Evolutionary conservation across 2,329 filamentous ascomycete genomes (phyloP).

Genomic region (Cladosporium oxysporum): DNA sequence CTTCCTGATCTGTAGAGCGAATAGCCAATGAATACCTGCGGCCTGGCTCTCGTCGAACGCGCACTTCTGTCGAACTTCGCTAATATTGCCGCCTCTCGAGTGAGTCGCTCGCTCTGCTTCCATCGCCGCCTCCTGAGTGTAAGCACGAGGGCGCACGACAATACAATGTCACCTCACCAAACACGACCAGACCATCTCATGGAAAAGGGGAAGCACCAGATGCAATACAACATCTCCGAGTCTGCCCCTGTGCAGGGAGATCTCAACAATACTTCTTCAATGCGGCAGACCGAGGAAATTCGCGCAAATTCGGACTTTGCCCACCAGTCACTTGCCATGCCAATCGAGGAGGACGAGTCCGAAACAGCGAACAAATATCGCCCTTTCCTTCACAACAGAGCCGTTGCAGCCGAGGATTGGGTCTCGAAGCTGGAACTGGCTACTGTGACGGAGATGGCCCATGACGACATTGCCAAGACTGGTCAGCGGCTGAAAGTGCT

Average conservation of each 20-base stretch:
- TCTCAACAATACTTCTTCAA: constrained; percentile 14
- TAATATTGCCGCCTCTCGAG: no score
- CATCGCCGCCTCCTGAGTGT: no score
- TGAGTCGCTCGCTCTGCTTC: no score
- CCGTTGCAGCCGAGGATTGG: constrained; percentile 54
- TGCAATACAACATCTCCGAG: constrained; percentile 2
- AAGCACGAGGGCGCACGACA: no score
- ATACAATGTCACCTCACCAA: constrained; percentile 5
- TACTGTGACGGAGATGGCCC: constrained; percentile 53
- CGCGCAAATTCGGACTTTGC: neutral
- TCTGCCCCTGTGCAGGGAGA: neutral
- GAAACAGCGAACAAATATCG: constrained; percentile 53
- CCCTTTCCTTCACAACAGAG: constrained; percentile 55
- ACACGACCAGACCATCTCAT: neutral
- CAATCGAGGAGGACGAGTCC: constrained; percentile 48
- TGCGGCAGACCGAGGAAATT: neutral
- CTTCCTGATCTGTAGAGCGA: no score
- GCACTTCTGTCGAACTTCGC: no score
- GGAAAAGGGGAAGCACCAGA: neutral
- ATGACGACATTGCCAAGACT: constrained; percentile 27
- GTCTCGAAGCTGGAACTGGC: constrained; percentile 57
- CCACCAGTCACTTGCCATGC: neutral
- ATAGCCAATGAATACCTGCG: no score
- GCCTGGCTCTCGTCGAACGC: no score
- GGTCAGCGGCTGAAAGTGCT: constrained; percentile 57